phyloP scores from a whole-genome alignment of 257 asterid genomes.

The Leonotis leonurus region DNA sequence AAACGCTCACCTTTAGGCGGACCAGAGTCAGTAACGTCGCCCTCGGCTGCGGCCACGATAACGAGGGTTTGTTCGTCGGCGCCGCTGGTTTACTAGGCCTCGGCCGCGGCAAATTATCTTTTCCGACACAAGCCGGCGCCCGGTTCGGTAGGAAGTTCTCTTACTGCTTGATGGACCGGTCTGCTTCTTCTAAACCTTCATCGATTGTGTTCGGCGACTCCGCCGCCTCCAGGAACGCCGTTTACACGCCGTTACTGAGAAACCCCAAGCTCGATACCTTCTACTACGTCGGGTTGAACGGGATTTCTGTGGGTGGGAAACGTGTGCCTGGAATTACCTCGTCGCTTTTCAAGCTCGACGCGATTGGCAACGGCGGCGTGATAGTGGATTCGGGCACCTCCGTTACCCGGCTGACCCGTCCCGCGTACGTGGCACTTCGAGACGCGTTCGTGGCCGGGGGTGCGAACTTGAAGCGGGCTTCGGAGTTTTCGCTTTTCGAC shows the following conservation, averaged over 20 bases:
- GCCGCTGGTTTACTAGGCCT: slow-evolving; percentile 85
- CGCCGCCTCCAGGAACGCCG: slow-evolving; percentile 50
- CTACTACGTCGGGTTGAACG: slow-evolving; percentile 60
- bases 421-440: slow-evolving; percentile 65
- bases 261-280: slow-evolving; percentile 73
- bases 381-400: slow-evolving; percentile 89
- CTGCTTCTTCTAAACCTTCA: slow-evolving; percentile 55
- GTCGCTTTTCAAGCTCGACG: slow-evolving; percentile 50
- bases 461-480: slow-evolving; percentile 30
- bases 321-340: slow-evolving; percentile 44
- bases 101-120: slow-evolving; percentile 73
- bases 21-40: slow-evolving; percentile 38
- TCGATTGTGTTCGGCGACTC: slow-evolving; percentile 59
- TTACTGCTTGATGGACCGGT: slow-evolving; percentile 73
- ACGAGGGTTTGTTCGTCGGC: slow-evolving; percentile 76
- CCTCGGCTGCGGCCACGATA: slow-evolving; percentile 86
- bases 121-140: slow-evolving; percentile 56
- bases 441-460: slow-evolving; percentile 64
- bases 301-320: slow-evolving; percentile 75
- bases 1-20: slow-evolving; percentile 70
- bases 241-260: slow-evolving; percentile 53
- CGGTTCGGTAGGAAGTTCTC: slow-evolving; percentile 64
- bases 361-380: slow-evolving; percentile 63
- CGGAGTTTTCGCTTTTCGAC: slow-evolving; percentile 63
- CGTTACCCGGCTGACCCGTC: slow-evolving; percentile 64